phyloP scores from a whole-genome alignment of 2,329 filamentous ascomycete genomes.

The Phialemonium atrogriseum region DNA sequence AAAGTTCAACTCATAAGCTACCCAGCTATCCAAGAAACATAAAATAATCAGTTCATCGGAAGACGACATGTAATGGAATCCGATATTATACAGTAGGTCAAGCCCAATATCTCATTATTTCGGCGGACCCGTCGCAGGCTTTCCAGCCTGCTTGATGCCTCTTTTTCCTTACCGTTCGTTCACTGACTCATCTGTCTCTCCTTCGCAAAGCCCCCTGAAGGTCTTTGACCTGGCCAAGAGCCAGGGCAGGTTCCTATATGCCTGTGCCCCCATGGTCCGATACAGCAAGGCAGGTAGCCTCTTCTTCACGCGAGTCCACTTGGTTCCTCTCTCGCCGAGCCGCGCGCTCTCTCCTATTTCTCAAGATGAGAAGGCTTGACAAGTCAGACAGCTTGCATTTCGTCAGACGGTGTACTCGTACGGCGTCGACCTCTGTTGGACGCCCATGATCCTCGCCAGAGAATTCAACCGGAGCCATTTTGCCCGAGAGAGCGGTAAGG shows the following conservation, averaged over 20 bases:
- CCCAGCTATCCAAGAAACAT: too few species aligned
- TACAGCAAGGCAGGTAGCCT: constrained; percentile 44
- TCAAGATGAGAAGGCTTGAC: constrained; percentile 5
- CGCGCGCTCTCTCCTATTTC: background rate
- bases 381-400: constrained; percentile 51
- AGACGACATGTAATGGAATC: too few species aligned
- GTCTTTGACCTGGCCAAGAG: constrained; percentile 48
- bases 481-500: constrained; percentile 52
- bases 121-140: too few species aligned
- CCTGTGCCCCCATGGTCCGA: constrained; percentile 61
- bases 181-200: background rate
- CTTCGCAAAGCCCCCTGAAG: constrained; percentile 40
- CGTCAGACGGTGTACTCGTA: constrained; percentile 58
- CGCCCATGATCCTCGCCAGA: constrained; percentile 63
- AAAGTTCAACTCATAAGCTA: too few species aligned
- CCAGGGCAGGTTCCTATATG: constrained; percentile 45
- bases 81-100: constrained; percentile 2
- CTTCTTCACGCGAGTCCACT: background rate
- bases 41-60: too few species aligned
- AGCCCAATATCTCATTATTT: background rate
- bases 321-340: background rate
- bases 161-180: constrained; percentile 1
- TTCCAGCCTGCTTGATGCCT: too few species aligned
- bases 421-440: constrained; percentile 60
- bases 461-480: constrained; percentile 56